These are phyloP conservation scores for Beta corolliflora DNA, from an alignment of 179 eudicot genomes.

Conservation along the genomic window DNA sequence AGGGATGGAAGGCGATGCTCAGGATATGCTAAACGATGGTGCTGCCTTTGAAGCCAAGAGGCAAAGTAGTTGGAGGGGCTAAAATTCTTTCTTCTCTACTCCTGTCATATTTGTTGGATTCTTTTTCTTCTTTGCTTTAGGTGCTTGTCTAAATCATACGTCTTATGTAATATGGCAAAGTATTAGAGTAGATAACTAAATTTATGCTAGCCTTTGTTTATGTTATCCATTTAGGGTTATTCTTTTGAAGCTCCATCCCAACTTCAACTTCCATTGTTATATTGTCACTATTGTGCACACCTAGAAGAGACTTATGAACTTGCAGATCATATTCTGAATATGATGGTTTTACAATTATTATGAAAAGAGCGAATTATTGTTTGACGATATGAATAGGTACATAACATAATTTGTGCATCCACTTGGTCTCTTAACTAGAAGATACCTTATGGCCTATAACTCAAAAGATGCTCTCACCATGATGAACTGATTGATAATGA, in stretches of 20 bases:
- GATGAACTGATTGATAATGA: too few relatives aligned
- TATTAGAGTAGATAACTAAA: not conserved
- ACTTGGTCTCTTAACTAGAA: too few relatives aligned
- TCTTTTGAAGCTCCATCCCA: not conserved
- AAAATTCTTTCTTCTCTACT: conserved; percentile 11
- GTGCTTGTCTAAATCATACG: conserved; percentile 12
- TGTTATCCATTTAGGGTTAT: not conserved
- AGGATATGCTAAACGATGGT: conserved; percentile 59
- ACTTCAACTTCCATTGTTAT: too few relatives aligned
- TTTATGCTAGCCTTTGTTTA: not conserved
- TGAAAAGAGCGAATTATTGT: too few relatives aligned
- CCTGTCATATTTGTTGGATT: conserved; percentile 3
- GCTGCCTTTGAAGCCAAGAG: conserved; percentile 50
- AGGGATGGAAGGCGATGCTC: conserved; percentile 59
- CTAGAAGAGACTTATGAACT: too few relatives aligned
- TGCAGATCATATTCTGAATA: too few relatives aligned
- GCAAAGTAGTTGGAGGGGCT: conserved; percentile 74
- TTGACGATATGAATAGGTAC: too few relatives aligned
- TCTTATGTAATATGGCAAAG: not conserved
- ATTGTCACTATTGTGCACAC: too few relatives aligned
- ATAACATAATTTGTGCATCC: too few relatives aligned
- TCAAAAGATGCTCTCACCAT: too few relatives aligned
- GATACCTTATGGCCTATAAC: too few relatives aligned
- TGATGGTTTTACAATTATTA: too few relatives aligned
- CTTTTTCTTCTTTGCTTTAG: conserved; percentile 10